These are phyloP conservation scores for Pseudisothecium myosuroides DNA, from an alignment of 225 moss, liverwort and hornwort species.

Conservation along the genomic window DNA sequence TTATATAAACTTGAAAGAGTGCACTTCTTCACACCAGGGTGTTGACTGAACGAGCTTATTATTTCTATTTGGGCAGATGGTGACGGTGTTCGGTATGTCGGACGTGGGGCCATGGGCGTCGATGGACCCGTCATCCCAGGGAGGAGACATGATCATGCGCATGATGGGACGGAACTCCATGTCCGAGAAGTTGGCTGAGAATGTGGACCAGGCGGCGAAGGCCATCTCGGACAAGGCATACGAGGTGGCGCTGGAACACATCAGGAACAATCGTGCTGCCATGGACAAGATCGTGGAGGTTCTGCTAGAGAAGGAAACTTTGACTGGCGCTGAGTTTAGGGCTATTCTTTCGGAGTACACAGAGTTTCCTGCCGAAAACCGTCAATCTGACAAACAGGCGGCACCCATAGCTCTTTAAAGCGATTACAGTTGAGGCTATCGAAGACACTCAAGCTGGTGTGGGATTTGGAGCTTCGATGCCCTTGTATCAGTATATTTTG, in stretches of 20 bases:
- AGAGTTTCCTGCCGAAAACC: constrained; percentile 64
- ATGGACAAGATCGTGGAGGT: constrained; percentile 92
- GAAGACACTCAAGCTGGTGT: background rate
- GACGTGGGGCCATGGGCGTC: constrained; percentile 94
- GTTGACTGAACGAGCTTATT: background rate
- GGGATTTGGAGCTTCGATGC: constrained; percentile 18
- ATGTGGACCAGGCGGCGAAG: constrained; percentile 80
- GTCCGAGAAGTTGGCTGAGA: constrained; percentile 87
- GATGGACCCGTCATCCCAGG: constrained; percentile 89
- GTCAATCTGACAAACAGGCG: constrained; percentile 40
- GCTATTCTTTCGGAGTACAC: constrained; percentile 74
- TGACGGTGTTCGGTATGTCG: constrained; percentile 95
- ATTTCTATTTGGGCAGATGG: constrained; percentile 44
- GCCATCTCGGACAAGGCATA: constrained; percentile 82
- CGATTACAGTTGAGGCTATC: background rate
- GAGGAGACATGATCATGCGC: constrained; percentile 94
- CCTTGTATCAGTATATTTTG: constrained; percentile 45
- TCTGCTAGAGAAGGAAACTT: constrained; percentile 72
- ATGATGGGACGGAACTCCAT: constrained; percentile 98
- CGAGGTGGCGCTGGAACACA: constrained; percentile 59
- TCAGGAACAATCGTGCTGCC: constrained; percentile 66
- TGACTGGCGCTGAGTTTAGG: constrained; percentile 75
- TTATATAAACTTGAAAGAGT: background rate
- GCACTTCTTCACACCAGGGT: background rate
- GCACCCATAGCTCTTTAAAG: constrained; percentile 45